Evolutionary conservation across 305 asterid genomes (phyloP).

Genomic region (Fraxinus latifolia): DNA sequence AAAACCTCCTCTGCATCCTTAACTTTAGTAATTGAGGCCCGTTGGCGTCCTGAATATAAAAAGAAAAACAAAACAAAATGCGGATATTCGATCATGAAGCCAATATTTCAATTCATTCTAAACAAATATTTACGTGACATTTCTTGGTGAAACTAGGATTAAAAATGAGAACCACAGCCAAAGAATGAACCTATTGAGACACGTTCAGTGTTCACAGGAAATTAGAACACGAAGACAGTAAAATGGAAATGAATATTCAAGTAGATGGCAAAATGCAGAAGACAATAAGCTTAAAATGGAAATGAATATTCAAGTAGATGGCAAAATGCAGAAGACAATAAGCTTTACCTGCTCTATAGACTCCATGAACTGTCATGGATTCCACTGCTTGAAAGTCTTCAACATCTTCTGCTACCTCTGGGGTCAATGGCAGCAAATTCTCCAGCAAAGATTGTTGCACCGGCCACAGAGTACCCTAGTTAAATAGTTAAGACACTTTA

Average conservation of each 20-base stretch:
- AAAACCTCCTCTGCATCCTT: slow-evolving; percentile 68
- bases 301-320: neutral
- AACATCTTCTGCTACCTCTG: slow-evolving; percentile 54
- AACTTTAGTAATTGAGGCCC: slow-evolving; percentile 65
- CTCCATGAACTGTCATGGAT: slow-evolving; percentile 68
- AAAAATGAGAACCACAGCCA: neutral
- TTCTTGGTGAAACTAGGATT: neutral
- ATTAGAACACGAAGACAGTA: neutral
- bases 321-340: slow-evolving; percentile 8
- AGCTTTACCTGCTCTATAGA: slow-evolving; percentile 59
- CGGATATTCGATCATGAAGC: neutral
- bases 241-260: neutral
- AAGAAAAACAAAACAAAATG: neutral
- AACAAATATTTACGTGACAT: neutral
- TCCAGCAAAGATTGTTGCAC: slow-evolving; percentile 43
- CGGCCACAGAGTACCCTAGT: slow-evolving; percentile 33
- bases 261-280: neutral
- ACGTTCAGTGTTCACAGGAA: slow-evolving; percentile 7
- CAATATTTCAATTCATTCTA: neutral
- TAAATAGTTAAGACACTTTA: slow-evolving; percentile 2
- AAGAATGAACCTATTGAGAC: neutral
- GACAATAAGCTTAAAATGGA: slow-evolving; percentile 5
- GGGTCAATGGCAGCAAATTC: slow-evolving; percentile 62
- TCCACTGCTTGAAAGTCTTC: slow-evolving; percentile 79
- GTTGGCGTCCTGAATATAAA: slow-evolving; percentile 45